Evolutionary conservation across 1,284 basidiomycete genomes (phyloP).

Genomic region (Mycocalia duriaeana): DNA sequence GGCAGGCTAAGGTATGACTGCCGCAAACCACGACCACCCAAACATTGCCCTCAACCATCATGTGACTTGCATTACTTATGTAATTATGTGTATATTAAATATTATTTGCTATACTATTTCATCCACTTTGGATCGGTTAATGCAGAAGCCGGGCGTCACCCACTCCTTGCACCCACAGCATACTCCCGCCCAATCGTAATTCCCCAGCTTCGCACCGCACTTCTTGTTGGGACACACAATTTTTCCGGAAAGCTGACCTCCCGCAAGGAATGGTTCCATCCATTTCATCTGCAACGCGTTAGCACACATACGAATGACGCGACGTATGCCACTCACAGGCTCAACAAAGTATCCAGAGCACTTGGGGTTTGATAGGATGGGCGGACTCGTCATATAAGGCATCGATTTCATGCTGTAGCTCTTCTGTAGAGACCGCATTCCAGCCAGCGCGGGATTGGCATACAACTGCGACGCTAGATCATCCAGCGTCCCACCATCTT

Average conservation of each 20-base stretch:
- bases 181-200: slow-evolving; percentile 95
- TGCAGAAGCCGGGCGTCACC: slow-evolving; percentile 90
- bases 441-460: slow-evolving; percentile 50
- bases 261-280: slow-evolving; percentile 83
- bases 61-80: too few species aligned
- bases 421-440: slow-evolving; percentile 31
- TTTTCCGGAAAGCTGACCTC: slow-evolving; percentile 80
- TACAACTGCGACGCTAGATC: slow-evolving; percentile 48
- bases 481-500: too few species aligned
- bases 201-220: slow-evolving; percentile 88
- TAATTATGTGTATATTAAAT: too few species aligned
- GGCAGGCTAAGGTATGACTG: too few species aligned
- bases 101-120: slow-evolving; percentile 73
- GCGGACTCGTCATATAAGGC: slow-evolving; percentile 39
- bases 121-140: slow-evolving; percentile 87
- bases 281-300: slow-evolving; percentile 68
- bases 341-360: slow-evolving; percentile 97
- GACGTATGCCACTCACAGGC: slow-evolving; percentile 54
- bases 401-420: neutral
- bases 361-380: slow-evolving; percentile 68
- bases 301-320: slow-evolving; percentile 1
- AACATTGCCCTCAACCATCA: too few species aligned
- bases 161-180: slow-evolving; percentile 88
- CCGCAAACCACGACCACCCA: too few species aligned
- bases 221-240: slow-evolving; percentile 88